Base-by-base conservation (phyloP, 371 early-diverging fungal genomes). In the Funneliformis caledonium region DNA sequence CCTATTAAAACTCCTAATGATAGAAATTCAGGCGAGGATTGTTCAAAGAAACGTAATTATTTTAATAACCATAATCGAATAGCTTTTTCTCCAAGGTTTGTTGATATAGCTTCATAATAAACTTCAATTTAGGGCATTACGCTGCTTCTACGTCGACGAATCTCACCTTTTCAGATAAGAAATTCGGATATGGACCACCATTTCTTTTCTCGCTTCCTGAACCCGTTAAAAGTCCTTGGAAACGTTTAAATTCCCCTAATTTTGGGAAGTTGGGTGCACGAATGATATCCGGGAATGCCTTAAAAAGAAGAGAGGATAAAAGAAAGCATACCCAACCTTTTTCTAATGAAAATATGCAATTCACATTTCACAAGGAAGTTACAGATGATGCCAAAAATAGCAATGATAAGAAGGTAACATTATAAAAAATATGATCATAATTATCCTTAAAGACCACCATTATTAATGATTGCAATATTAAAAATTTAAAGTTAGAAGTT, bases 141-240 rank as follows among this genome's bases (percentile, higher is more conserved):
- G 6, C 56, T 56, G 6, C 56, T 56, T 19, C 56, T 16, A 56
- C 56, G 3, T 19, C 56, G 56, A 19, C 56, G 19, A 56, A 5
- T 19, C 19, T 56, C 16, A 56, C 19, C 16, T 56, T 56, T 56
- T 56, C 56, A 56, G 56, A 56, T 56, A 56, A 56, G 6, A 65
- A 65, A 16, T 65, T 65, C 33, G 67, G 67, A 37, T 65, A 33
- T 31, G 67, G 67, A 16, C 67, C 67, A 5, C 37, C 67, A 7
- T 65, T 65, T 37, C 67, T 65, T 65, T 65, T 65, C 31, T 19
- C 67, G 2, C 37, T 65, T 37, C 67, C 67, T 33, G 67, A 65
- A 11, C 67, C 67, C 31, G 33, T 65, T 37, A 37, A 65, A 33
- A 37, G 37, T 22, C 67, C 22, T 37, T 65, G 67, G 67, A 65